phyloP scores from a whole-genome alignment of 2,329 filamentous ascomycete genomes.

The Trichoderma sp. region DNA sequence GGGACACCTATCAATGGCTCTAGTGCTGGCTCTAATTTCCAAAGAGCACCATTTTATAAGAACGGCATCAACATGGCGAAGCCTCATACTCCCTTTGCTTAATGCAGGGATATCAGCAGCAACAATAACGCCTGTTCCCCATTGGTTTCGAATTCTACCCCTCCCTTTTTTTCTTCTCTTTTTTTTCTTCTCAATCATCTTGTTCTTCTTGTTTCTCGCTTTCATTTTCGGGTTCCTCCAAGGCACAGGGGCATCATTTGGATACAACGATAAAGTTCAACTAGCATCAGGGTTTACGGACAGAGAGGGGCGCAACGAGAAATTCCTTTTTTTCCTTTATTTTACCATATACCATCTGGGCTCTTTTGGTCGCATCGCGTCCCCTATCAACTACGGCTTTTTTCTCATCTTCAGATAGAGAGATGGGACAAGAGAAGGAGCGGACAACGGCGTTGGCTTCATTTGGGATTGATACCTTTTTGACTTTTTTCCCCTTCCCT shows the following conservation, averaged over 20 bases:
- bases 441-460: slow-evolving; percentile 12
- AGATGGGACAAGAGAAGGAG: slow-evolving; percentile 3
- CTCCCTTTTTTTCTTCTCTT: neutral
- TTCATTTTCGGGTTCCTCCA: neutral
- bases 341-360: neutral
- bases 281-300: slow-evolving; percentile 2
- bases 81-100: neutral
- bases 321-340: neutral
- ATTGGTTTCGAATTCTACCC: neutral
- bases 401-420: slow-evolving; percentile 3
- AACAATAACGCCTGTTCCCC: neutral
- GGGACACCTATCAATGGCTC: neutral
- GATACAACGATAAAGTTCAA: slow-evolving; percentile 12
- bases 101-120: neutral
- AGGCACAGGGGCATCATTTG: neutral
- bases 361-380: slow-evolving; percentile 5
- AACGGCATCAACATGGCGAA: neutral
- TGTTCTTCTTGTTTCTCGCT: neutral
- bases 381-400: neutral
- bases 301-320: neutral
- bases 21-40: neutral
- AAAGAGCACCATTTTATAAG: neutral
- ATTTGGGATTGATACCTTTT: neutral
- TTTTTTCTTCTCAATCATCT: neutral
- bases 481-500: neutral